phyloP scores from a whole-genome alignment of 768 basidiomycete genomes.

The Leccinum aurantiacum region DNA sequence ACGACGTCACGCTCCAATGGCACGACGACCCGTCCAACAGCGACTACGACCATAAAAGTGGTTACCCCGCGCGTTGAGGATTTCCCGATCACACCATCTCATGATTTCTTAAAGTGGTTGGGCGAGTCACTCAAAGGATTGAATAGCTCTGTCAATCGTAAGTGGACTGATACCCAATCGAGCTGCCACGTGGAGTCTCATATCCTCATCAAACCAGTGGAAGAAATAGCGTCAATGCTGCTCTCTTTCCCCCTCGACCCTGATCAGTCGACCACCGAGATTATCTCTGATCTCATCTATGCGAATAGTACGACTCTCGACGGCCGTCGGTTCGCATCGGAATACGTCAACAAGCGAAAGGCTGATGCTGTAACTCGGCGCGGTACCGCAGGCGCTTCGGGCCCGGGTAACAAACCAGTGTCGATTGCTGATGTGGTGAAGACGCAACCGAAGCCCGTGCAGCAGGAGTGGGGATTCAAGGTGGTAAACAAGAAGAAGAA shows the following conservation, averaged over 20 bases:
- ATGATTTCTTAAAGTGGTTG: slow-evolving; percentile 93
- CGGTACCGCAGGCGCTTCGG: slow-evolving; percentile 41
- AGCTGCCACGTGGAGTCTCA: slow-evolving; percentile 16
- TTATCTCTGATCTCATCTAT: slow-evolving; percentile 95
- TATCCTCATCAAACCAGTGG: slow-evolving; percentile 54
- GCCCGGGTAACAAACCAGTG: slow-evolving; percentile 47
- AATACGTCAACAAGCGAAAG: slow-evolving; percentile 86
- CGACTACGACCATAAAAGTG: slow-evolving; percentile 34
- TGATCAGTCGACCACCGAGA: slow-evolving; percentile 77
- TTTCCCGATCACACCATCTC: slow-evolving; percentile 64
- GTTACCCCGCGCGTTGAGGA: slow-evolving; percentile 55
- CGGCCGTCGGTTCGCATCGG: slow-evolving; percentile 90
- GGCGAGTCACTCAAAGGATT: slow-evolving; percentile 78
- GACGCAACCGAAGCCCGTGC: slow-evolving; percentile 73
- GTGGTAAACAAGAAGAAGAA: slow-evolving; percentile 97
- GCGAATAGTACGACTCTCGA: slow-evolving; percentile 93
- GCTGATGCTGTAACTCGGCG: slow-evolving; percentile 64
- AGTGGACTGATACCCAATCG: slow-evolving; percentile 20
- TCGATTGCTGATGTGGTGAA: slow-evolving; percentile 92
- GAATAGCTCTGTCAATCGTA: slow-evolving; percentile 56
- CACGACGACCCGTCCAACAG: slow-evolving; percentile 37
- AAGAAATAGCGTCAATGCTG: slow-evolving; percentile 95
- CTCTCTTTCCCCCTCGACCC: slow-evolving; percentile 92
- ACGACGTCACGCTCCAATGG: slow-evolving; percentile 40
- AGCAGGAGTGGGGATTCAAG: slow-evolving; percentile 87